Evolutionary conservation across 208 protist species (phyloP), one percentile per base, ranked within the genome.

Genomic region (Leishmania tropica): DNA sequence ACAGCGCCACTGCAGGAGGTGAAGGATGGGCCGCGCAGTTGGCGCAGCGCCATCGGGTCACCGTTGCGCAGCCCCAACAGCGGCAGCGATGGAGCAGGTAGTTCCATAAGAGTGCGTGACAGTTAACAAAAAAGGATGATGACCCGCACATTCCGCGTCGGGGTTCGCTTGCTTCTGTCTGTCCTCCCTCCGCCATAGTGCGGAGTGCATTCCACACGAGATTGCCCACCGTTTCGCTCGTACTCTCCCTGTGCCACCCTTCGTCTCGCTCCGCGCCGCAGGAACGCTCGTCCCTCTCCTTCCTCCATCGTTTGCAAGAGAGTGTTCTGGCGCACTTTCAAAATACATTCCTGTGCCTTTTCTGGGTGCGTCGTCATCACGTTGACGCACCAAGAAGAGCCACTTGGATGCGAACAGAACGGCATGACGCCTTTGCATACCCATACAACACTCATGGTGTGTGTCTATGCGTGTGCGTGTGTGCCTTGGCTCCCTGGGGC

Each of bases 1-100:
- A 80, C 76, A 0, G 85, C 80, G 40, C 90, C 90, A 37, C 74
- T 96, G 75, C 76, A 76, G 40, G 92, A 96, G 79, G 68, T 80
- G 10, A 37, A 75, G 47, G 76, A 89, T 10, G 88, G 89, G 3
- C 67, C 85, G 3, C 48, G 48, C 5, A 76, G 64, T 40, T 96
- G 92, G 92, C 81, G 86, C 15, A 48, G 10, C n/a, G 56, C 51
- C 5, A 77, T 77, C 35, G 54, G 21, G 40, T 47, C 19, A 11
- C 42, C 68, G 35, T 15, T 28, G 68, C 68, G 28, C 40, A 2
- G 37, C 24, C 19, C 47, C 72, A 28, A 45, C 72, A 60, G 19
- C 13, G 72, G 31, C 48, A 62, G 35, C 19, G 35, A 45, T 45
- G 28, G 47, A 3, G 28, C 17, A 42, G 51, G 75, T 48, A 4